phyloP scores from a whole-genome alignment of 1,284 basidiomycete genomes.

The Ustilago lituana region DNA sequence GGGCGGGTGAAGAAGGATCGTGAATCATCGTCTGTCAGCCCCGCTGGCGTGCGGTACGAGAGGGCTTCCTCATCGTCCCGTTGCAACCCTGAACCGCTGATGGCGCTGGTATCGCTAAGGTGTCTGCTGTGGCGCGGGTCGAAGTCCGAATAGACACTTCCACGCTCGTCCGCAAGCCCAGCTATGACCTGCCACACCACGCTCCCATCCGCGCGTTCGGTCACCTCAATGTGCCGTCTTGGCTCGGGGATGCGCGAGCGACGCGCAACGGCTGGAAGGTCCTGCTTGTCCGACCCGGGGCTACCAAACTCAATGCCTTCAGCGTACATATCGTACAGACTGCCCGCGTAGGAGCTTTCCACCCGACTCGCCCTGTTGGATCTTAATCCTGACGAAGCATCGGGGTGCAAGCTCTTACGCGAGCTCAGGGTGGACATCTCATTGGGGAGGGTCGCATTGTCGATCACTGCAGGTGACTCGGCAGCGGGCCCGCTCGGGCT shows the following conservation, averaged over 20 bases:
- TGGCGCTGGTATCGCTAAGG: slow-evolving; percentile 6
- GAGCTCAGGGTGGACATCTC: slow-evolving; percentile 20
- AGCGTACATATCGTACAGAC: slow-evolving; percentile 58
- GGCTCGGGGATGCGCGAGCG: slow-evolving; percentile 9
- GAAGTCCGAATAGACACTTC: slow-evolving; percentile 52
- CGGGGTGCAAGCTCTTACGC: slow-evolving; percentile 19
- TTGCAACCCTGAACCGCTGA: not conserved
- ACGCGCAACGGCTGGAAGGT: not conserved
- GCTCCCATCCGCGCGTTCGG: slow-evolving; percentile 58
- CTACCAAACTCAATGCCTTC: slow-evolving; percentile 19
- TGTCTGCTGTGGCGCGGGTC: slow-evolving; percentile 23
- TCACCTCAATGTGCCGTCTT: slow-evolving; percentile 58
- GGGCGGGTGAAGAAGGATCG: slow-evolving; percentile 49
- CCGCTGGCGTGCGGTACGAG: slow-evolving; percentile 29
- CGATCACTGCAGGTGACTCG: not conserved
- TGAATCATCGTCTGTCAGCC: slow-evolving; percentile 48
- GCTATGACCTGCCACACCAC: slow-evolving; percentile 64
- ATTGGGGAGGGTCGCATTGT: not conserved
- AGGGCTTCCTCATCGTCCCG: not conserved
- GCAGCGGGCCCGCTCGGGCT: not conserved
- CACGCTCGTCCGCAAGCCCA: slow-evolving; percentile 51
- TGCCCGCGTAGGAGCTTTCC: slow-evolving; percentile 52
- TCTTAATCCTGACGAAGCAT: not conserved
- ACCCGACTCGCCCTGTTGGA: slow-evolving; percentile 21
- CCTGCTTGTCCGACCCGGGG: slow-evolving; percentile 8